These are phyloP conservation scores for Wickerhamomyces silvicola DNA, from an alignment of 805 yeast species.

Conservation along the genomic window DNA sequence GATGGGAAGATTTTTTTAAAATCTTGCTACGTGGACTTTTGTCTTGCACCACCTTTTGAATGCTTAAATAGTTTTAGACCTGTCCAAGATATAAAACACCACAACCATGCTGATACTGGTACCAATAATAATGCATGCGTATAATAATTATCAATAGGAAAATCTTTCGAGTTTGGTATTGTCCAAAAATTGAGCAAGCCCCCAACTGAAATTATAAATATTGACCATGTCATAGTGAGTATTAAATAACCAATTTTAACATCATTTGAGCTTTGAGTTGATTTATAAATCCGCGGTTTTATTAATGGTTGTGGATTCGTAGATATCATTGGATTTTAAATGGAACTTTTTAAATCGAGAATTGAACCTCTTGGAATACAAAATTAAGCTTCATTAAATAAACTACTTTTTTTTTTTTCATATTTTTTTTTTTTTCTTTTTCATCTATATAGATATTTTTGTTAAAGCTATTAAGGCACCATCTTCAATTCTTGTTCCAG, in stretches of 20 bases:
- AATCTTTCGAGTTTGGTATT: slow-evolving; percentile 23
- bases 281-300: slow-evolving; percentile 2
- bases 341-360: background rate
- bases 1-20: background rate
- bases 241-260: slow-evolving; percentile 8
- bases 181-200: slow-evolving; percentile 7
- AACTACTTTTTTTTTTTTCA: no score
- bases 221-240: slow-evolving; percentile 6
- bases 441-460: slow-evolving; percentile 14
- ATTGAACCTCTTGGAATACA: no score
- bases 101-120: slow-evolving; percentile 45
- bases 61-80: slow-evolving; percentile 78
- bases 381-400: no score
- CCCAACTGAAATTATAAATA: slow-evolving; percentile 7
- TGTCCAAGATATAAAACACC: slow-evolving; percentile 74
- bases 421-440: no score
- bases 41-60: slow-evolving; percentile 52
- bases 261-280: slow-evolving; percentile 3
- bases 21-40: background rate
- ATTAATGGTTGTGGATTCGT: slow-evolving; percentile 10
- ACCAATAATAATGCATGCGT: slow-evolving; percentile 26
- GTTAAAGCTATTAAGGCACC: slow-evolving; percentile 56
- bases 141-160: slow-evolving; percentile 34
- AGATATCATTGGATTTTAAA: no score
- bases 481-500: slow-evolving; percentile 63